phyloP scores from a whole-genome alignment of 106 monocot genomes.

The Apostasia ramifera region DNA sequence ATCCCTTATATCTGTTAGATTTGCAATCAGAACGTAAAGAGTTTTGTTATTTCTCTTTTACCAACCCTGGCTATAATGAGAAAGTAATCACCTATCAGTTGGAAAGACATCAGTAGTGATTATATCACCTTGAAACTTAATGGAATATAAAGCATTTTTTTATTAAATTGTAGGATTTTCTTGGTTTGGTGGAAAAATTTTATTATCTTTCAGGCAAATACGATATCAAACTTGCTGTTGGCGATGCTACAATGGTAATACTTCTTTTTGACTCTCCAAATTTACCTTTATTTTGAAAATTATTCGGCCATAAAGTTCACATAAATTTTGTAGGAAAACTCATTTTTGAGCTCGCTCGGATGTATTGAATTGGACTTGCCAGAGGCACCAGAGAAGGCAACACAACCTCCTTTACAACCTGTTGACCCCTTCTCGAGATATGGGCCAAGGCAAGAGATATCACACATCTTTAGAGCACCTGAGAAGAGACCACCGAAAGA shows the following conservation, averaged over 20 bases:
- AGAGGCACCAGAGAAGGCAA: slow-evolving; percentile 80
- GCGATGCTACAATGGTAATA: slow-evolving; percentile 87
- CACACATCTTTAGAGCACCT: slow-evolving; percentile 80
- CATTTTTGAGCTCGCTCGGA: slow-evolving; percentile 56
- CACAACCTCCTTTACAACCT: slow-evolving; percentile 58
- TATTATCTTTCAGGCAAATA: slow-evolving; percentile 96
- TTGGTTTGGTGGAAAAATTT: slow-evolving; percentile 85
- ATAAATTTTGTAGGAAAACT: slow-evolving; percentile 67
- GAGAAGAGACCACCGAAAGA: slow-evolving; percentile 86
- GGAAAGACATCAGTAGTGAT: no score
- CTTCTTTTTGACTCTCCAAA: not conserved
- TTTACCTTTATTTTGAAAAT: not conserved
- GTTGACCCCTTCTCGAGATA: slow-evolving; percentile 62
- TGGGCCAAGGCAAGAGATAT: slow-evolving; percentile 77
- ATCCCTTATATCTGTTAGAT: no score
- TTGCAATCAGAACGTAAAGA: no score
- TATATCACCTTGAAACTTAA: not conserved
- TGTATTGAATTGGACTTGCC: slow-evolving; percentile 82
- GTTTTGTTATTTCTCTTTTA: no score
- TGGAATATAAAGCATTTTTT: not conserved
- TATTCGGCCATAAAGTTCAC: not conserved
- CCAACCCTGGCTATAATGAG: no score
- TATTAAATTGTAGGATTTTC: slow-evolving; percentile 56
- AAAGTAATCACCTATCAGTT: no score
- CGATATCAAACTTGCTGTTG: slow-evolving; percentile 77